Conservation (phyloP, 1,284 basidiomycete genomes). For the Irpex lacteus region DNA sequence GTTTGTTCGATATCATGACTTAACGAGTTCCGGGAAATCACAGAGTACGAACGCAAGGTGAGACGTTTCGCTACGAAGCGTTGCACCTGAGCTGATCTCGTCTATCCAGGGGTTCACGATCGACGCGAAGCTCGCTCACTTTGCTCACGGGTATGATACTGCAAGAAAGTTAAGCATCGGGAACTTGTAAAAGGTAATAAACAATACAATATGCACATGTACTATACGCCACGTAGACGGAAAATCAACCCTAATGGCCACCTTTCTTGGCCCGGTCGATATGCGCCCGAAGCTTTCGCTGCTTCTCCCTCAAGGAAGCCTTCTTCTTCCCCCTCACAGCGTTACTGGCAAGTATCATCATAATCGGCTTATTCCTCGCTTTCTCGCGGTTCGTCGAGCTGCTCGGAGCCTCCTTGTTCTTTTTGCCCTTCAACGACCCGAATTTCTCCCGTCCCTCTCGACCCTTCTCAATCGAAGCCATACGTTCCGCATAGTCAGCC, state of each 20-base stretch:
- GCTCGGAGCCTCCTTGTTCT: slow-evolving; percentile 76
- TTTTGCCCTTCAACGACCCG: slow-evolving; percentile 86
- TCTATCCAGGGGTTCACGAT: slow-evolving; percentile 62
- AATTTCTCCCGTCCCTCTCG: slow-evolving; percentile 96
- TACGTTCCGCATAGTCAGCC: slow-evolving; percentile 91
- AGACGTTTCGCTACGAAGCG: neutral
- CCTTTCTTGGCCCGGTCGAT: slow-evolving; percentile 68
- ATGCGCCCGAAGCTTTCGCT: slow-evolving; percentile 71
- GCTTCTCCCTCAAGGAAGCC: slow-evolving; percentile 84
- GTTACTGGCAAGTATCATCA: slow-evolving; percentile 84
- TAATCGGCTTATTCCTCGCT: slow-evolving; percentile 87
- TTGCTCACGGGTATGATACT: slow-evolving; percentile 70
- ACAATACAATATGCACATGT: neutral
- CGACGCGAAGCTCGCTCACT: slow-evolving; percentile 74
- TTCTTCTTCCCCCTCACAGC: slow-evolving; percentile 86
- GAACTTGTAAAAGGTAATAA: neutral
- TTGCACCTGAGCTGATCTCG: neutral
- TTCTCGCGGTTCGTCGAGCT: slow-evolving; percentile 90
- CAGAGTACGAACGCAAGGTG: slow-evolving; percentile 69
- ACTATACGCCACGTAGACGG: too few species aligned
- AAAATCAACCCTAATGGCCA: slow-evolving; percentile 15
- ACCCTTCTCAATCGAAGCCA: slow-evolving; percentile 90
- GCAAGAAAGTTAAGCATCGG: slow-evolving; percentile 29
- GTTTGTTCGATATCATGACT: too few species aligned
- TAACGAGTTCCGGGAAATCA: too few species aligned